Percentiles rank a stretch among this genome's conserved stretches.
Conservation (phyloP, 208 protist species). For the Wallacemonas sp. region DNA sequence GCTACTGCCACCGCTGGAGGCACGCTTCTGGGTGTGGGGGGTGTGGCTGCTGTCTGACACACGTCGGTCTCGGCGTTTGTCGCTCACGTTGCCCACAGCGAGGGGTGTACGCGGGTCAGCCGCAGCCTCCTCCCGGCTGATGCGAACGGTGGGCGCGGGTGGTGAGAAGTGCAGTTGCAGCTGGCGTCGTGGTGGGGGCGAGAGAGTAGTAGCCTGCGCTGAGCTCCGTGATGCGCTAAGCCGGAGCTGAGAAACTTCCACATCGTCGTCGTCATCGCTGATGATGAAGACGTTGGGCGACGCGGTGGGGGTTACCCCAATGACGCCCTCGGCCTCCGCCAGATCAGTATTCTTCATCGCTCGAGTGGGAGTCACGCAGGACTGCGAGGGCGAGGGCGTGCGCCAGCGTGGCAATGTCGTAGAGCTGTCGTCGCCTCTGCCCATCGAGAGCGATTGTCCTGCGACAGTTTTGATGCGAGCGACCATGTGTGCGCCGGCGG, state of each 20-base stretch:
- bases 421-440: constrained; percentile 7
- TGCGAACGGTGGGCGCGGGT: too few relatives aligned
- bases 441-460: not conserved
- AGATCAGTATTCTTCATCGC: too few relatives aligned
- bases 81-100: not conserved
- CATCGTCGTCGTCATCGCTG: constrained; percentile 23
- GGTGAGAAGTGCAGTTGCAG: not conserved
- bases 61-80: too few relatives aligned
- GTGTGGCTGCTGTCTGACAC: too few relatives aligned
- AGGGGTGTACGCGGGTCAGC: not conserved
- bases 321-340: not conserved
- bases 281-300: constrained; percentile 10
- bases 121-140: too few relatives aligned
- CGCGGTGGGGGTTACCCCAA: not conserved
- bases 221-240: not conserved
- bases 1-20: constrained; percentile 29
- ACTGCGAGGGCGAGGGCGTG: not conserved
- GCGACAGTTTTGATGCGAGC: constrained; percentile 5
- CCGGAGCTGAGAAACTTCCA: constrained; percentile 15
- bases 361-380: too few relatives aligned
- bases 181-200: constrained; percentile 17
- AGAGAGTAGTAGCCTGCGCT: not conserved
- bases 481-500: not conserved
- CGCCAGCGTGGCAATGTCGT: not conserved
- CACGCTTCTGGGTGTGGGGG: not conserved